Conservation (phyloP, 306 rosid species). For the Pachyrhizus erosus region DNA sequence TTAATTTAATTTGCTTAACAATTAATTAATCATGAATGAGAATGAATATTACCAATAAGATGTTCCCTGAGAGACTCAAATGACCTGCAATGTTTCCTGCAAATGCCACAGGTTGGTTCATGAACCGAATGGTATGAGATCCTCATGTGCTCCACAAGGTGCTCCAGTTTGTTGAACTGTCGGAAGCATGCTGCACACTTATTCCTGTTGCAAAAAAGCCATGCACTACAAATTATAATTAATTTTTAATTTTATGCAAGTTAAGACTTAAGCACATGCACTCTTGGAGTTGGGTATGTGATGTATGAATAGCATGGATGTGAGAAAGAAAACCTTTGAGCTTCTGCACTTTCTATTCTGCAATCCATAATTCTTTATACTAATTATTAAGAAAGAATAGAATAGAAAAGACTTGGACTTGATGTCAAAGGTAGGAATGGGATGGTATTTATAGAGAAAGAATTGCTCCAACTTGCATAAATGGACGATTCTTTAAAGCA, state of each 20-base stretch:
- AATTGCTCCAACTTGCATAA: slow-evolving; percentile 47
- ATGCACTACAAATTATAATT: background rate
- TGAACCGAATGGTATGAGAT: slow-evolving; percentile 87
- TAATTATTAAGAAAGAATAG: background rate
- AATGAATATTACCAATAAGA: slow-evolving; percentile 65
- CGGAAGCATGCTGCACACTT: slow-evolving; percentile 94
- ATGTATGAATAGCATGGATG: slow-evolving; percentile 4
- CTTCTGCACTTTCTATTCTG: slow-evolving; percentile 62
- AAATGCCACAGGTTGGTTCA: slow-evolving; percentile 90
- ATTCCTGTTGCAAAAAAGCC: slow-evolving; percentile 56
- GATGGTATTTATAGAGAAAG: slow-evolving; percentile 57
- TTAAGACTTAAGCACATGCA: background rate
- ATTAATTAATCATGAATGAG: background rate
- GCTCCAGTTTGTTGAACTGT: slow-evolving; percentile 90
- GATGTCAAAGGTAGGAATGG: slow-evolving; percentile 36
- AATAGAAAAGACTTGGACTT: slow-evolving; percentile 28
- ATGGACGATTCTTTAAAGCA: slow-evolving; percentile 45
- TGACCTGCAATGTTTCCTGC: slow-evolving; percentile 91
- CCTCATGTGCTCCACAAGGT: slow-evolving; percentile 98
- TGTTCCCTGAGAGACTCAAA: slow-evolving; percentile 96
- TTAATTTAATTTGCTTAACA: background rate
- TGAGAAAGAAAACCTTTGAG: slow-evolving; percentile 62
- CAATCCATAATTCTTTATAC: slow-evolving; percentile 53
- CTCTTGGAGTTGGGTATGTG: background rate
- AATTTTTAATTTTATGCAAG: background rate